Base-by-base conservation (phyloP, 257 asterid species). In the Ocimum tenuiflorum region DNA sequence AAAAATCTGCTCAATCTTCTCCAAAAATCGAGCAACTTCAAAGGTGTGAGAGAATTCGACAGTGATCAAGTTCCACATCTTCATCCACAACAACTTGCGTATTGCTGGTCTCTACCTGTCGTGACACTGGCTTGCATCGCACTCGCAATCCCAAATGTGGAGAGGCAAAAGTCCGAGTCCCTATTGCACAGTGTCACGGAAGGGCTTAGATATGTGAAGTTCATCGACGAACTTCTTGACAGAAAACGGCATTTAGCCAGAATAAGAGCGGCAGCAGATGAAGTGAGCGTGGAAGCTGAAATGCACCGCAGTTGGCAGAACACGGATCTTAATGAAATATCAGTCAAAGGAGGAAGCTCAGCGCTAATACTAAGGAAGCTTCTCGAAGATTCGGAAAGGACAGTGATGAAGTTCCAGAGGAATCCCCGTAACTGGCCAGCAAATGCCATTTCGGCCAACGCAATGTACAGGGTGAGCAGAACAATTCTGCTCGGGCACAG, bases 81-180 rank as follows among this genome's bases (percentile, higher is more conserved):
- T 54, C 75, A 72, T 47, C 65, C 86, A 12, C 63, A 58, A 42
- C 79, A 80, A 35, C 84, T 77, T 22, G 77, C 83, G 5, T 58
- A 73, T 50, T 80, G 82, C 75, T 85, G 92, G 88, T 72, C 82
- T 45, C 59, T 82, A 41, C 72, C 80, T 19, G 13, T 81, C 14
- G 78, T 77, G 58, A 82, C 82, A 13, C 73, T 81, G 11, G 71
- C 86, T 18, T 75, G 79, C 47, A 75, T 81, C 0, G 79, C 86
- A 0, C n/a, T 63, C 7, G 69, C 79, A 9, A 77, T 81, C 47
- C 83, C 86, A 2, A 67, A 73, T 14, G 48, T 65, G n/a, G 59
- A 69, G 2, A 66, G 48, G 66, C 9, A 49, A 24, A 67, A 73
- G n/a, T 42, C 70, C 1, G 57, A 46, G 1, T 15, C 29, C 41